Evolutionary conservation across 345 rosid species (phyloP).

Genomic region (Eucalyptus sp.): DNA sequence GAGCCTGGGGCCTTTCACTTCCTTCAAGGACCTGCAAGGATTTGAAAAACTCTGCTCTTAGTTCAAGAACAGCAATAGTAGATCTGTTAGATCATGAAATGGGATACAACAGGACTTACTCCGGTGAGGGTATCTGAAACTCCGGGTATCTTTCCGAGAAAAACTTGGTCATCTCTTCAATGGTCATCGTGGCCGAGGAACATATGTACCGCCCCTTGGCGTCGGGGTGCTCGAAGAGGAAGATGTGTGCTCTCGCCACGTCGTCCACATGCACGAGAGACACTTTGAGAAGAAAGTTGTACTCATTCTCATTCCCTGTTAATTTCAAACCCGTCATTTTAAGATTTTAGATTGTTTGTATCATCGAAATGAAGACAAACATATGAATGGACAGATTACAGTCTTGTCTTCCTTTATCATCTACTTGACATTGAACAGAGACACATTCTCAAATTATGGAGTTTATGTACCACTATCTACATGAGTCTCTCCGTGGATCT

Average conservation of each 20-base stretch:
- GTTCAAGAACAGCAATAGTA: not conserved
- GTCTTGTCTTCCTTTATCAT: no score
- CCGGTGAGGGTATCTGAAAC: not conserved
- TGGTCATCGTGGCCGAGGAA: not conserved
- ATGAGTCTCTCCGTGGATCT: no score
- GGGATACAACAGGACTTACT: conserved; percentile 1
- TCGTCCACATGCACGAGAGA: conserved; percentile 26
- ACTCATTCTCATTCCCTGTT: not conserved
- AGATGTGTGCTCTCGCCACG: conserved; percentile 24
- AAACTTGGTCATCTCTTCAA: conserved; percentile 3
- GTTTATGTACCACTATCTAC: no score
- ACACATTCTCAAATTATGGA: no score
- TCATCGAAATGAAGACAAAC: not conserved
- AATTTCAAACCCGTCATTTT: no score
- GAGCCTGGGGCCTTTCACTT: not conserved
- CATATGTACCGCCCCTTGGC: conserved; percentile 29
- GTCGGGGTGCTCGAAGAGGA: conserved; percentile 14
- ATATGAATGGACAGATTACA: no score
- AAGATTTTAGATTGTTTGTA: not conserved
- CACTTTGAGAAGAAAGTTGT: not conserved
- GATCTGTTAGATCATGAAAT: not conserved
- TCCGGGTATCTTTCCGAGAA: conserved; percentile 16
- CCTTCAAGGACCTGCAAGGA: not conserved
- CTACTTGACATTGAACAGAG: no score
- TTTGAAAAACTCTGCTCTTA: not conserved